Evolutionary conservation across 768 basidiomycete species (phyloP).

Genomic region (Tephrocybe sp.): DNA sequence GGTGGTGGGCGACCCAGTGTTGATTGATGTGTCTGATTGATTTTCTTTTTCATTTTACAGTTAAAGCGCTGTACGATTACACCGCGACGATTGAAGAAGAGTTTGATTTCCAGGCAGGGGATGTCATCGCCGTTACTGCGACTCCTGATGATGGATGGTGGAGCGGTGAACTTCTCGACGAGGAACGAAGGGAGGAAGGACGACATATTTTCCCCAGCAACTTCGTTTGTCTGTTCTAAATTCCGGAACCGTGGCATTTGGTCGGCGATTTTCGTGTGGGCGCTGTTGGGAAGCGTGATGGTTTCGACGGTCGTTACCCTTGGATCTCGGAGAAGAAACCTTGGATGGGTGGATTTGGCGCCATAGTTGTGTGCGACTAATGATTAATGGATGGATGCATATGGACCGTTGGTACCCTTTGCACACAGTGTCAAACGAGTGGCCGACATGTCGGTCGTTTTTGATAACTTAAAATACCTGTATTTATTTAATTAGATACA

Average conservation of each 20-base stretch:
- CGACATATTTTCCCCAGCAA: slow-evolving; percentile 85
- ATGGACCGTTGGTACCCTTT: no score
- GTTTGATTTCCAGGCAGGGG: slow-evolving; percentile 94
- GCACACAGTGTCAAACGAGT: no score
- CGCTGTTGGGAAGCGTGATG: neutral
- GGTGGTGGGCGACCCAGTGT: neutral
- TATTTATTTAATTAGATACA: neutral
- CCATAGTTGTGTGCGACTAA: no score
- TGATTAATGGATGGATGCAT: no score
- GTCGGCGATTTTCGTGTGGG: neutral
- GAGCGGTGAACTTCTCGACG: slow-evolving; percentile 84
- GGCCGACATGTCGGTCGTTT: no score
- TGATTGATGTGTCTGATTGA: no score
- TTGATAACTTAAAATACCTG: neutral
- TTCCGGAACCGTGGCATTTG: neutral
- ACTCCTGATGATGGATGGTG: slow-evolving; percentile 99
- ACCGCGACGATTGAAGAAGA: slow-evolving; percentile 83
- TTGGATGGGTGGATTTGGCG: no score
- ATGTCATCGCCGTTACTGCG: slow-evolving; percentile 92
- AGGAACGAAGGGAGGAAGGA: slow-evolving; percentile 64
- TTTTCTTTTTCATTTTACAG: slow-evolving; percentile 36
- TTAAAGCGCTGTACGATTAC: slow-evolving; percentile 89
- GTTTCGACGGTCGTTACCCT: neutral
- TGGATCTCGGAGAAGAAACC: no score
- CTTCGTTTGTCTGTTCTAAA: slow-evolving; percentile 75